Percentiles rank a stretch among this genome's conserved stretches.
These are phyloP conservation scores for Citrus mangshanensis DNA, from an alignment of 345 rosid species.

Conservation along the genomic window DNA sequence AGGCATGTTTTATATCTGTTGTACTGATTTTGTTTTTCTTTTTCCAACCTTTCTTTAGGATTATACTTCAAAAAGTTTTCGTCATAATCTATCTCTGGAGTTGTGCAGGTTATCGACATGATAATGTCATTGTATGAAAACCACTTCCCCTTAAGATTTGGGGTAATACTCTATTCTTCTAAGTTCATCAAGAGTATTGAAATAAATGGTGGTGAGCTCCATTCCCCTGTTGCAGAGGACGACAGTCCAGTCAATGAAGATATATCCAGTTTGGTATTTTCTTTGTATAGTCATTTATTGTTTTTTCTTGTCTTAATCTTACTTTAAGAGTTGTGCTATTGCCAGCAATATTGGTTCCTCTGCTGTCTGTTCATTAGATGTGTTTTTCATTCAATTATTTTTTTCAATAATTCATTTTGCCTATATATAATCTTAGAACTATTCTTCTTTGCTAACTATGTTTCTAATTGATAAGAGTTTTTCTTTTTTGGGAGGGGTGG, in stretches of 20 bases:
- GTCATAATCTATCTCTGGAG: constrained; percentile 24
- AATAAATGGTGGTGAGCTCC: constrained; percentile 48
- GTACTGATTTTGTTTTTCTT: constrained; percentile 6
- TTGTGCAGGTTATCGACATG: constrained; percentile 70
- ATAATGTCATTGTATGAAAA: constrained; percentile 75
- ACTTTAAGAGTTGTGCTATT: background rate
- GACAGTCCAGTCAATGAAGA: constrained; percentile 58
- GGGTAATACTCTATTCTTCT: constrained; percentile 76
- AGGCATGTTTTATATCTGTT: constrained; percentile 49
- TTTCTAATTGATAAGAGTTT: constrained; percentile 13
- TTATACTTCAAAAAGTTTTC: constrained; percentile 12
- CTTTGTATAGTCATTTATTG: constrained; percentile 14
- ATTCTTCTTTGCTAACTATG: background rate
- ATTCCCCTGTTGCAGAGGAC: constrained; percentile 33
- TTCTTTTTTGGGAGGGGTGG: background rate
- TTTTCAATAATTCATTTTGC: background rate
- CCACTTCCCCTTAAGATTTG: constrained; percentile 86
- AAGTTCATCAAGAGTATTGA: constrained; percentile 61
- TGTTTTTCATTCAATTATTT: background rate
- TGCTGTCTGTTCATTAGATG: constrained; percentile 5
- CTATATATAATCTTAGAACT: background rate
- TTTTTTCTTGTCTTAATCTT: background rate
- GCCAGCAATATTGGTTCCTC: background rate
- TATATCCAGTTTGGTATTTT: constrained; percentile 79
- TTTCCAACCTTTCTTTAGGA: background rate